These are phyloP conservation scores for Herpetomonas tarakana DNA, from an alignment of 208 protist species.

Conservation along the genomic window DNA sequence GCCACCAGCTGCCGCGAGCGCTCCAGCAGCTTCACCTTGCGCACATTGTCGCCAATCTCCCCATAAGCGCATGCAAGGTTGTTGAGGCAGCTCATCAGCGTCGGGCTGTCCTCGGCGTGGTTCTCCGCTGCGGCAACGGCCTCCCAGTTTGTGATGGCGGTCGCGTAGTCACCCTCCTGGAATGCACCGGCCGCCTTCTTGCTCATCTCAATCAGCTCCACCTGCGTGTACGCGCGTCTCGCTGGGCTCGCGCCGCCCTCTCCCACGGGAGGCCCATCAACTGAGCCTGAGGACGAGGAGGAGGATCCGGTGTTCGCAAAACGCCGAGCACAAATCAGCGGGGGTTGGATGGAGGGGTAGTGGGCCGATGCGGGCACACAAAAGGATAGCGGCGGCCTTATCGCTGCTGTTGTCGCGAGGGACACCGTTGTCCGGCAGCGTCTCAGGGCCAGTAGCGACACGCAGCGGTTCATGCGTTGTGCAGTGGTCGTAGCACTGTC, in stretches of 20 bases:
- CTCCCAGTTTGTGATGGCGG: slow-evolving; percentile 73
- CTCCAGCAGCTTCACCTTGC: slow-evolving; percentile 75
- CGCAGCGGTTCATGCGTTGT: too few relatives aligned
- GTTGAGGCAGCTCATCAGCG: slow-evolving; percentile 80
- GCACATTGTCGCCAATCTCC: slow-evolving; percentile 65
- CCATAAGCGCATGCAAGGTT: slow-evolving; percentile 89
- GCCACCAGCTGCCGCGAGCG: slow-evolving; percentile 54
- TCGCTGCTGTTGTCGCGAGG: too few relatives aligned
- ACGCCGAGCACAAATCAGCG: too few relatives aligned
- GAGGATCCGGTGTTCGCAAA: too few relatives aligned
- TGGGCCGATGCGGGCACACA: too few relatives aligned
- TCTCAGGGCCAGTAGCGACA: too few relatives aligned
- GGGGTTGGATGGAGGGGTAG: too few relatives aligned
- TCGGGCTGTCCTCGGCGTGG: slow-evolving; percentile 48
- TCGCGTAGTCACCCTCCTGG: slow-evolving; percentile 54
- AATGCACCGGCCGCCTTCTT: slow-evolving; percentile 50
- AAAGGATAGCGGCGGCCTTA: too few relatives aligned
- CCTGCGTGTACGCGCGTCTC: slow-evolving; percentile 13
- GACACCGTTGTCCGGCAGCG: too few relatives aligned
- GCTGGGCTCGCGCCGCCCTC: background rate
- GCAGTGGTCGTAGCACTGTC: too few relatives aligned
- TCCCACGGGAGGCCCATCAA: background rate
- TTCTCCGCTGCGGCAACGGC: slow-evolving; percentile 36
- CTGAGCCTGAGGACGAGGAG: too few relatives aligned
- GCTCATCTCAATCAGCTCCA: slow-evolving; percentile 63